A percentile compares a stretch with the other conserved stretches of the same genome.
Conservation (phyloP, 805 yeast species). For the Lipomyces starkeyi region DNA sequence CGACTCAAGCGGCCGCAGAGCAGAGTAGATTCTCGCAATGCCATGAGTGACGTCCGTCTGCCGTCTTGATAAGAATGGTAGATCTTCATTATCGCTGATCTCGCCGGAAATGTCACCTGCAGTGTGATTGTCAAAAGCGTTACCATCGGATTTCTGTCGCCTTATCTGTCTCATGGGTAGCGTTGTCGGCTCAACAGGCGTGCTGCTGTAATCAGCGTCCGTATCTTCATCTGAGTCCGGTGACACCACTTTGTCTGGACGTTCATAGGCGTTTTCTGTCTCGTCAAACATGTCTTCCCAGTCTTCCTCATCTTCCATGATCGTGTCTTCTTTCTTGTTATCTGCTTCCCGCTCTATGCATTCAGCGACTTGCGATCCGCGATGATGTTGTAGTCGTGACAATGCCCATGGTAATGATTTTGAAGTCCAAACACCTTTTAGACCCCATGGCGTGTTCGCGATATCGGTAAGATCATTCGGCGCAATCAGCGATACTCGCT, state of each 20-base stretch:
- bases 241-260: background rate
- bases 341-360: conserved; percentile 28
- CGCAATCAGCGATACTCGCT: conserved; percentile 41
- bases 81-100: conserved; percentile 25
- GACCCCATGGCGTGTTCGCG: conserved; percentile 46
- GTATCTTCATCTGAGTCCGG: conserved; percentile 9
- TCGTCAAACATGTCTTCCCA: conserved; percentile 39
- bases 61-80: conserved; percentile 26
- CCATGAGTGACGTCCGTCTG: conserved; percentile 20
- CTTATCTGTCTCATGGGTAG: background rate
- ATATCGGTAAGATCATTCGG: conserved; percentile 46
- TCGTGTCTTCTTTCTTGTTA: background rate
- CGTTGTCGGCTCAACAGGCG: background rate
- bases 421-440: conserved; percentile 44
- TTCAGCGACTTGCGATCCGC: conserved; percentile 28
- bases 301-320: conserved; percentile 13
- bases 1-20: conserved; percentile 41
- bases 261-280: conserved; percentile 3
- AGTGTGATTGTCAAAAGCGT: background rate
- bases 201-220: background rate
- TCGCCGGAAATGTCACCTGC: background rate
- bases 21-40: conserved; percentile 25
- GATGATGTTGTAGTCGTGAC: conserved; percentile 33
- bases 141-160: conserved; percentile 5
- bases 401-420: conserved; percentile 30